These are phyloP conservation scores for Mycena rosella DNA, from an alignment of 768 basidiomycete species.

Conservation along the genomic window DNA sequence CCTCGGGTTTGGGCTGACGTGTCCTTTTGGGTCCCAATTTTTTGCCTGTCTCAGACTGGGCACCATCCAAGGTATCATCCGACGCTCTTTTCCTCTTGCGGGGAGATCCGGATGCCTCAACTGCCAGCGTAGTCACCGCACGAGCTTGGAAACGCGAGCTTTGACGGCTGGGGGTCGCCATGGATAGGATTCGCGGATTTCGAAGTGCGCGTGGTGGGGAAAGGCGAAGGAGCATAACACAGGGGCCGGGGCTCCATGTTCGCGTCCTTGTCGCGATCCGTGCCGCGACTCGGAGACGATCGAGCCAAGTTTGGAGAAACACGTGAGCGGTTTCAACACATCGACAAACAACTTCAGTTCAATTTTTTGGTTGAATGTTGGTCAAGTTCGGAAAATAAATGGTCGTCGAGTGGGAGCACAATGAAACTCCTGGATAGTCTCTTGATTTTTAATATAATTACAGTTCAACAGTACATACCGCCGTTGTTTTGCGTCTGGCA, in stretches of 20 bases:
- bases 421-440: too few relatives aligned
- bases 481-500: too few relatives aligned
- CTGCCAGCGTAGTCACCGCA: not conserved
- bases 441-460: too few relatives aligned
- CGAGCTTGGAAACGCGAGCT: slow-evolving; percentile 26
- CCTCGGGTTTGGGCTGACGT: slow-evolving; percentile 44
- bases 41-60: not conserved
- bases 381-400: too few relatives aligned
- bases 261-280: slow-evolving; percentile 11
- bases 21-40: slow-evolving; percentile 31
- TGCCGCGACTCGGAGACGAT: not conserved
- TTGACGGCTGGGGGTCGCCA: slow-evolving; percentile 22
- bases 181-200: slow-evolving; percentile 8
- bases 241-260: slow-evolving; percentile 13
- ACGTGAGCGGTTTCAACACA: too few relatives aligned
- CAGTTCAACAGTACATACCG: too few relatives aligned
- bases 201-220: not conserved
- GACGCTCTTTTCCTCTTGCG: slow-evolving; percentile 13
- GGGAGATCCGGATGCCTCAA: not conserved
- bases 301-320: not conserved
- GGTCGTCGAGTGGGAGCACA: too few relatives aligned
- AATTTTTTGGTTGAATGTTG: too few relatives aligned
- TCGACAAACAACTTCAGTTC: too few relatives aligned
- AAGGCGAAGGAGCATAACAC: slow-evolving; percentile 13
- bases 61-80: not conserved